Conservation (phyloP, 495 filamentous ascomycete genomes). For the Cairneyella variabilis region DNA sequence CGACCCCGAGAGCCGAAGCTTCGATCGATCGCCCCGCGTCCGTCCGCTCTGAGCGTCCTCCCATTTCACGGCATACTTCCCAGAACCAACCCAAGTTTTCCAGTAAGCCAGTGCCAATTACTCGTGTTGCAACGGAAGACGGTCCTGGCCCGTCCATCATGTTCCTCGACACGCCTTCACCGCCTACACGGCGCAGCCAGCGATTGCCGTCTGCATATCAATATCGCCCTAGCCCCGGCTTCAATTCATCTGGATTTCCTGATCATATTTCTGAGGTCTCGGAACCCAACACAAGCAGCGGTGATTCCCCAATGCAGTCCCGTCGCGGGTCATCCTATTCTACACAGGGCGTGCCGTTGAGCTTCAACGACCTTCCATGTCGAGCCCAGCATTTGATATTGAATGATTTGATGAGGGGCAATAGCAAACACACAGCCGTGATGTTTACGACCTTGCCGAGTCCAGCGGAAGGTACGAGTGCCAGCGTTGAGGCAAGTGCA, state of each 20-base stretch:
- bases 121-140: slow-evolving; percentile 61
- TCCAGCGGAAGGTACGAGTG: slow-evolving; percentile 68
- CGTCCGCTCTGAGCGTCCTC: slow-evolving; percentile 33
- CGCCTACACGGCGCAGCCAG: slow-evolving; percentile 16
- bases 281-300: not conserved
- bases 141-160: slow-evolving; percentile 70
- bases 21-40: slow-evolving; percentile 8
- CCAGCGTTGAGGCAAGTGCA: slow-evolving; percentile 63
- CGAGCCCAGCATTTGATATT: slow-evolving; percentile 81
- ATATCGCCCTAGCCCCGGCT: slow-evolving; percentile 9
- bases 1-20: not conserved
- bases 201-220: slow-evolving; percentile 22
- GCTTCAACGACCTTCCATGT: slow-evolving; percentile 81
- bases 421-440: slow-evolving; percentile 72
- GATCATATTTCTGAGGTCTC: slow-evolving; percentile 13
- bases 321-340: slow-evolving; percentile 53
- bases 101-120: slow-evolving; percentile 70
- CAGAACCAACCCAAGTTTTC: slow-evolving; percentile 63
- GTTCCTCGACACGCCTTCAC: slow-evolving; percentile 55
- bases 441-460: slow-evolving; percentile 80
- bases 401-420: slow-evolving; percentile 72
- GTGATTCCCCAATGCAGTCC: slow-evolving; percentile 2
- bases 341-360: slow-evolving; percentile 59
- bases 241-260: no score
- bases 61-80: slow-evolving; percentile 47